Evolutionary conservation across 163 green algal genomes (phyloP).

Genomic region (Smithsoniella earleae): DNA sequence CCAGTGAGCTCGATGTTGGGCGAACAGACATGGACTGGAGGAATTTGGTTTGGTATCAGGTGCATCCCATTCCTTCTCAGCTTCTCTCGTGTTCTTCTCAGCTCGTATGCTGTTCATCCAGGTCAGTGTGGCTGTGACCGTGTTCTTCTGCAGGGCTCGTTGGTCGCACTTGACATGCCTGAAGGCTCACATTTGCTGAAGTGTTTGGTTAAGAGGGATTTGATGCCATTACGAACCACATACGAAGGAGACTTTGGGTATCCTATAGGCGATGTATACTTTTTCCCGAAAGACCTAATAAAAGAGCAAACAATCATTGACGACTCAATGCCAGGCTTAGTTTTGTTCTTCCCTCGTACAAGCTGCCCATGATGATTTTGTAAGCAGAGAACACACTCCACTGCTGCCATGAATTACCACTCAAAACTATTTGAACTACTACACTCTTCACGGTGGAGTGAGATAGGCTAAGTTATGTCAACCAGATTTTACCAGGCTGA

Average conservation of each 20-base stretch:
- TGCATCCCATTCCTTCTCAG: background rate
- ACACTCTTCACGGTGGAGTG: too few species aligned
- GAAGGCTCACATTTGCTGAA: background rate
- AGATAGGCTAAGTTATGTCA: too few species aligned
- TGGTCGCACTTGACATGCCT: constrained; percentile 8
- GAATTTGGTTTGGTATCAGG: constrained; percentile 18
- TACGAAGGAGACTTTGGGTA: constrained; percentile 27
- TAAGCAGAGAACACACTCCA: too few species aligned
- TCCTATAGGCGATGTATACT: constrained; percentile 13
- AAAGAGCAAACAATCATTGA: too few species aligned
- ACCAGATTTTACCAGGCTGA: too few species aligned
- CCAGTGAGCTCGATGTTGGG: background rate
- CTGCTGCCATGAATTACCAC: too few species aligned
- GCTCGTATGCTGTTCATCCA: background rate
- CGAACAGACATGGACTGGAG: constrained; percentile 9
- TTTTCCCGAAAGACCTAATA: constrained; percentile 5
- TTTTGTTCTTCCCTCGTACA: constrained; percentile 13
- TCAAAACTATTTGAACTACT: too few species aligned
- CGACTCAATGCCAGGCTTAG: background rate
- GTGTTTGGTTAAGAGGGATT: background rate
- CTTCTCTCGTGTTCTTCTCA: background rate
- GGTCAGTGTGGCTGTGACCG: background rate
- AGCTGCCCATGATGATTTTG: background rate
- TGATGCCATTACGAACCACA: constrained; percentile 1
- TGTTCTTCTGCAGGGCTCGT: background rate